Evolutionary conservation across 306 rosid genomes (phyloP), one percentile per base, ranked within the genome.

Genomic region (Ziziphus jujuba): DNA sequence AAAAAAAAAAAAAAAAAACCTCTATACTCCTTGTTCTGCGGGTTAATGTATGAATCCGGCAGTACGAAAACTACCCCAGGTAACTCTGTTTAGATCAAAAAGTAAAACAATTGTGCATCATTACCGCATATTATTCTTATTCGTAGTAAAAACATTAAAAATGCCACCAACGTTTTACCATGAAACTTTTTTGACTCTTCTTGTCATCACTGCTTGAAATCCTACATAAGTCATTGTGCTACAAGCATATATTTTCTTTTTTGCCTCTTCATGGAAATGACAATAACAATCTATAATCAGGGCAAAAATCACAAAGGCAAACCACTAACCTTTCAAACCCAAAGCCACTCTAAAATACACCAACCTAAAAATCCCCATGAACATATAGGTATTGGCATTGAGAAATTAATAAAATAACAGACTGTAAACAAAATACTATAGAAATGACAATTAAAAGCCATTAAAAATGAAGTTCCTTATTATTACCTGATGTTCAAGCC

Each of bases 1-100:
- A 34, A 0, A 51, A 38, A 5, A 35, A 38, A n/a, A n/a, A n/a
- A n/a, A n/a, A n/a, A n/a, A 21, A 9, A 64, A 93, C 98, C 98
- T 79, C 98, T 96, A 45, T 93, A 93, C 64, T 93, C 91, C 86
- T 88, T 93, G 77, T 88, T 86, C 54, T 70, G 75, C 0, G 88
- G 86, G 59, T 93, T 95, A 59, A 86, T 74, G 72, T 93, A 93
- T 40, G 95, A 90, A 88, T 93, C 96, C 0, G 97, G 96, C 21
- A 90, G 74, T 68, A 93, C 92, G 73, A 90, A 90, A 59, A 83
- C 48, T 48, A 93, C 98, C 56, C 87, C 97, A 7, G 88, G 87
- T 56, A 87, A 55, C 66, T 67, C 98, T 93, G 79, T 77, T 64
- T 13, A 23, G 71, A 48, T 28, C 48, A 47, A 67, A 10, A 35